A percentile compares a stretch with the other conserved stretches of the same genome.
Conservation (phyloP, 306 rosid species). For the Sophora flavescens region DNA sequence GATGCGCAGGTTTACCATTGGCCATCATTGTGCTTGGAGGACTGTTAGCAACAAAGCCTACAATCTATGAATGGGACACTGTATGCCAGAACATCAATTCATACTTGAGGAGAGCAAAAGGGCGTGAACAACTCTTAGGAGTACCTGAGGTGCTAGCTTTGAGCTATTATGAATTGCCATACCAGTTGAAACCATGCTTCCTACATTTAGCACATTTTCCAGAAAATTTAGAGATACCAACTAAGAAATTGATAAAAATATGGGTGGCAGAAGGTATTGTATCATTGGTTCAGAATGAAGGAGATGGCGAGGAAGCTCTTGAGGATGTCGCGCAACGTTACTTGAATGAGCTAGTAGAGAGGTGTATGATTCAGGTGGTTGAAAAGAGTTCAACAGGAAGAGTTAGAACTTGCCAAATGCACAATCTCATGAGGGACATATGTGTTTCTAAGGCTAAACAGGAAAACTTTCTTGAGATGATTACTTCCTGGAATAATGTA, state of each 20-base stretch:
- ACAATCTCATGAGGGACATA: conserved; percentile 61
- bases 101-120: conserved; percentile 51
- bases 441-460: conserved; percentile 54
- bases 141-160: conserved; percentile 56
- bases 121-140: conserved; percentile 48
- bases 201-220: conserved; percentile 63
- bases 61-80: conserved; percentile 57
- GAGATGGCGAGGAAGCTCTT: conserved; percentile 48
- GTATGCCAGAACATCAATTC: conserved; percentile 53
- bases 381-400: conserved; percentile 53
- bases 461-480: conserved; percentile 55
- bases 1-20: conserved; percentile 66
- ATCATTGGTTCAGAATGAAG: conserved; percentile 46
- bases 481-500: conserved; percentile 43
- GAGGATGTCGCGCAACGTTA: conserved; percentile 51
- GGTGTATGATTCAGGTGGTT: conserved; percentile 58
- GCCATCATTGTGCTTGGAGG: conserved; percentile 72
- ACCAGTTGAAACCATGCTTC: conserved; percentile 66
- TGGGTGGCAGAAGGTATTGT: conserved; percentile 76
- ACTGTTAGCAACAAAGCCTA: conserved; percentile 60
- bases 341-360: conserved; percentile 55
- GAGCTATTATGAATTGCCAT: conserved; percentile 66
- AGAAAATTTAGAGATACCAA: conserved; percentile 59
- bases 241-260: conserved; percentile 53
- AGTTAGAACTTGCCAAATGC: conserved; percentile 62